Conservation (phyloP, 2,329 filamentous ascomycete genomes). For the Aspergillus versicolor region DNA sequence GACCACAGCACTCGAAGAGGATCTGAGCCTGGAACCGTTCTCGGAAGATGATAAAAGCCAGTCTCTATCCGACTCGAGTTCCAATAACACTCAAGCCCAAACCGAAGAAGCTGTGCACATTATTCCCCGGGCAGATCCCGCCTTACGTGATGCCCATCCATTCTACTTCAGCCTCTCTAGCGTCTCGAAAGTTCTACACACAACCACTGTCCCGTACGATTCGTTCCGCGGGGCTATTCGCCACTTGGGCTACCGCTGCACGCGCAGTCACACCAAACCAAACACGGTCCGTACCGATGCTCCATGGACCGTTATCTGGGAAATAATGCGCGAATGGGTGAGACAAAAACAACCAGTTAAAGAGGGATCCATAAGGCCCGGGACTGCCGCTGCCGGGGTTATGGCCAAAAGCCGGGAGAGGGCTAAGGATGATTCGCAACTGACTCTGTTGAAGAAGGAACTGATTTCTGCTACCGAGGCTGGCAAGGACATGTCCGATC, state of each 20-base stretch:
- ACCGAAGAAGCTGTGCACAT: slow-evolving; percentile 29
- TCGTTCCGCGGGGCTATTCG: slow-evolving; percentile 77
- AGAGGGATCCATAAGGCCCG: slow-evolving; percentile 65
- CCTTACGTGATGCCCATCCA: slow-evolving; percentile 69
- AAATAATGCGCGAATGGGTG: slow-evolving; percentile 89
- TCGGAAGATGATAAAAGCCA: slow-evolving; percentile 6
- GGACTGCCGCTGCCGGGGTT: slow-evolving; percentile 71
- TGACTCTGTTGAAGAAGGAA: slow-evolving; percentile 37
- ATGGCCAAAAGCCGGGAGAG: slow-evolving; percentile 49
- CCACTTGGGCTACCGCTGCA: slow-evolving; percentile 76
- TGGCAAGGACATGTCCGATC: slow-evolving; percentile 35
- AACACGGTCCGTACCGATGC: slow-evolving; percentile 94
- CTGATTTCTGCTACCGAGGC: slow-evolving; percentile 34
- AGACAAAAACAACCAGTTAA: slow-evolving; percentile 78
- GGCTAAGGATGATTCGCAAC: slow-evolving; percentile 33
- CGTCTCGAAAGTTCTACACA: slow-evolving; percentile 75
- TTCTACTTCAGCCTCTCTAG: slow-evolving; percentile 82
- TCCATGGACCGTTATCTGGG: slow-evolving; percentile 86
- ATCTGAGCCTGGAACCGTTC: slow-evolving; percentile 30
- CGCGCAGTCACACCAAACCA: slow-evolving; percentile 82
- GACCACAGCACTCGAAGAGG: slow-evolving; percentile 80
- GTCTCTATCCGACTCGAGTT: slow-evolving; percentile 9
- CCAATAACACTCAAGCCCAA: slow-evolving; percentile 11
- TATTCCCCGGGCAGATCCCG: slow-evolving; percentile 56
- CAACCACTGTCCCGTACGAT: slow-evolving; percentile 74